Evolutionary conservation across 2,329 filamentous ascomycete genomes (phyloP).

Genomic region (Phialophora tarda): DNA sequence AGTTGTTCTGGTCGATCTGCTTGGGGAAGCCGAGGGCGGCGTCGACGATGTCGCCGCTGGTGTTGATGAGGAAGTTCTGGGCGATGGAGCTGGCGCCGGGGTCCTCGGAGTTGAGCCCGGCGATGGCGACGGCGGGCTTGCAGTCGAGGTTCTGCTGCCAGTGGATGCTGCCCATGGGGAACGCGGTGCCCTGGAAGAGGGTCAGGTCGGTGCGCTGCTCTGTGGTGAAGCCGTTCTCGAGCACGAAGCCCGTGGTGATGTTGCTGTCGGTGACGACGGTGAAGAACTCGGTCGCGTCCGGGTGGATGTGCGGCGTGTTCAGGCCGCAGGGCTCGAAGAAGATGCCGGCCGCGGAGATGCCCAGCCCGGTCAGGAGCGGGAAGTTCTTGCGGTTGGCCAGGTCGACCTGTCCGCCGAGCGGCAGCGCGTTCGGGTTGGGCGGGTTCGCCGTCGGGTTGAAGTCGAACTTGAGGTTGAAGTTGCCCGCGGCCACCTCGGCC

Average conservation of each 20-base stretch:
- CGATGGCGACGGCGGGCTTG: constrained; percentile 52
- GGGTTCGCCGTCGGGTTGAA: constrained; percentile 40
- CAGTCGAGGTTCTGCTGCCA: constrained; percentile 58
- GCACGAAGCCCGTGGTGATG: constrained; percentile 53
- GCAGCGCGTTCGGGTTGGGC: constrained; percentile 23
- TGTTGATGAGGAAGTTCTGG: constrained; percentile 56
- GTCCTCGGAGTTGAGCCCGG: constrained; percentile 52
- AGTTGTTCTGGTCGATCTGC: constrained; percentile 37
- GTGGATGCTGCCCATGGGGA: constrained; percentile 55
- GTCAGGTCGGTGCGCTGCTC: constrained; percentile 50
- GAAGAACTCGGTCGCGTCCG: constrained; percentile 56
- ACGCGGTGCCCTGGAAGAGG: constrained; percentile 55
- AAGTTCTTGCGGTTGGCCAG: constrained; percentile 39
- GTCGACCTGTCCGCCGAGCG: constrained; percentile 42
- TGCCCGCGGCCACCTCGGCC: constrained; percentile 29
- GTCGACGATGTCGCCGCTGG: constrained; percentile 54
- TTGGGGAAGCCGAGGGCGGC: constrained; percentile 44
- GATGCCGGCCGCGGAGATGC: constrained; percentile 37
- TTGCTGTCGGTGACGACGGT: constrained; percentile 50
- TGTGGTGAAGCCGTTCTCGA: constrained; percentile 53
- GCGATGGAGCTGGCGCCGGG: constrained; percentile 49
- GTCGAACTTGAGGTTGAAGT: constrained; percentile 39
- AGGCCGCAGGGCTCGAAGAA: constrained; percentile 51
- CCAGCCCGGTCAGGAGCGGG: constrained; percentile 38
- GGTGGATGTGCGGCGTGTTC: constrained; percentile 57